These are phyloP conservation scores for Pseudopediastrum boryanum DNA, from an alignment of 139 green algal species.

Conservation along the genomic window DNA sequence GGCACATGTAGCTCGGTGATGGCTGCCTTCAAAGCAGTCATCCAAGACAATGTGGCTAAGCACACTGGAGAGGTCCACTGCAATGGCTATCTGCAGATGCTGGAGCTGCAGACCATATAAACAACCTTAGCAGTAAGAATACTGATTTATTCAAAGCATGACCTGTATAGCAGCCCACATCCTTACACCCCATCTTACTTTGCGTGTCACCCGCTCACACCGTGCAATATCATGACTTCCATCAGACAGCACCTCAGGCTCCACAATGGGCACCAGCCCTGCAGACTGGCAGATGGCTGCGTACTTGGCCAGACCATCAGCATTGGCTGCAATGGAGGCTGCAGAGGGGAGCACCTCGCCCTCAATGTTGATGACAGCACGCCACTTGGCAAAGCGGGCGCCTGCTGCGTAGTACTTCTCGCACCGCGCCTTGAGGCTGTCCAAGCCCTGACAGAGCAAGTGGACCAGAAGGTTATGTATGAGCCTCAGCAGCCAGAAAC, in stretches of 20 bases:
- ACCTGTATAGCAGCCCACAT: conserved; percentile 76
- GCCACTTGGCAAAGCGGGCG: conserved; percentile 93
- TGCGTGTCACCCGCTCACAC: conserved; percentile 46
- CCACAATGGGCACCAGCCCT: conserved; percentile 94
- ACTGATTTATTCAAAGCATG: too few species aligned
- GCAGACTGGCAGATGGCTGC: conserved; percentile 78
- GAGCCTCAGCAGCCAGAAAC: conserved; percentile 45
- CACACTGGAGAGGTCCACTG: background rate
- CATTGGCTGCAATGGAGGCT: conserved; percentile 74
- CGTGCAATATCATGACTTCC: conserved; percentile 84
- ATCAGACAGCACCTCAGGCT: conserved; percentile 89
- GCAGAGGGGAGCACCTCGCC: conserved; percentile 54
- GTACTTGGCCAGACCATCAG: conserved; percentile 83
- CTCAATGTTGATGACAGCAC: conserved; percentile 80
- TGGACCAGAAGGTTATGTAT: too few species aligned
- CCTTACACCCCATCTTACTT: conserved; percentile 43
- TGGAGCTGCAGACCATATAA: background rate
- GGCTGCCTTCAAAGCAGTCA: background rate
- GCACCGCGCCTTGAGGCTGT: conserved; percentile 84
- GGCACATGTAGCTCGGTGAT: too few species aligned
- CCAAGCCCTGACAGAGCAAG: too few species aligned
- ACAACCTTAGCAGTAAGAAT: background rate
- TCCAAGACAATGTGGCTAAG: background rate
- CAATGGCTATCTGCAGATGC: background rate
- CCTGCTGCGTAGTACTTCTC: conserved; percentile 63